Percentiles rank a stretch among this genome's conserved stretches.
These are phyloP conservation scores for Mycena kentingensis DNA, from an alignment of 768 basidiomycete species.

Conservation along the genomic window DNA sequence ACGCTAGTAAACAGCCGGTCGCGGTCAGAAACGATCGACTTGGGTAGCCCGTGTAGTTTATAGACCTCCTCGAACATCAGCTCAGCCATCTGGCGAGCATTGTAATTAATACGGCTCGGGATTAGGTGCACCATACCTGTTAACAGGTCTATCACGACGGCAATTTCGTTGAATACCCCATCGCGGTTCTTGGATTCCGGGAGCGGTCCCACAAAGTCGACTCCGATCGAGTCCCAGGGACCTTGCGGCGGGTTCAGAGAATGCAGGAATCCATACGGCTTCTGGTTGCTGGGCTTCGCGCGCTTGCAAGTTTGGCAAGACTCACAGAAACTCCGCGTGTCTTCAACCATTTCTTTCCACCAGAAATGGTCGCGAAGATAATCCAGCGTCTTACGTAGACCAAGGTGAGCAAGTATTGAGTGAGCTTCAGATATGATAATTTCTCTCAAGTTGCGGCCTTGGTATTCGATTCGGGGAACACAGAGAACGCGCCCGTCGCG, in stretches of 20 bases:
- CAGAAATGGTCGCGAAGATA: conserved; percentile 20
- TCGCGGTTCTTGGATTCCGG: conserved; percentile 24
- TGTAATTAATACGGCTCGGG: conserved; percentile 17
- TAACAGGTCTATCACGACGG: conserved; percentile 28
- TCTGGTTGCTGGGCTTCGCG: conserved; percentile 12
- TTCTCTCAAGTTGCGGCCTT: conserved; percentile 14
- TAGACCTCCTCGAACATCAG: conserved; percentile 28
- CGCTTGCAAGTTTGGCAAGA: conserved; percentile 9
- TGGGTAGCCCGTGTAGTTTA: conserved; percentile 33
- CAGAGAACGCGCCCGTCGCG: conserved; percentile 15
- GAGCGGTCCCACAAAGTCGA: conserved; percentile 19
- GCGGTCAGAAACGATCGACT: conserved; percentile 28
- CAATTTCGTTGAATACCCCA: conserved; percentile 26
- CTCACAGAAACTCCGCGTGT: conserved; percentile 8
- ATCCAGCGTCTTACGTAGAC: conserved; percentile 25
- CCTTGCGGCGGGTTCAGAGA: conserved; percentile 17
- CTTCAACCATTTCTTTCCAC: conserved; percentile 19
- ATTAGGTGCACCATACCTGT: conserved; percentile 30
- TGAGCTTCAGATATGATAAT: conserved; percentile 29
- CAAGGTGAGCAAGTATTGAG: conserved; percentile 29
- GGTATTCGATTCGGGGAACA: conserved; percentile 17
- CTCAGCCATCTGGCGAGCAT: conserved; percentile 29
- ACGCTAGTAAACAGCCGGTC: conserved; percentile 31
- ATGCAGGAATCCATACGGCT: conserved; percentile 22
- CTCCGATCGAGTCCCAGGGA: conserved; percentile 28